A percentile compares a stretch with the other conserved stretches of the same genome.
Evolutionary conservation across 257 asterid genomes (phyloP).

Genomic region (Jacaranda copaia): DNA sequence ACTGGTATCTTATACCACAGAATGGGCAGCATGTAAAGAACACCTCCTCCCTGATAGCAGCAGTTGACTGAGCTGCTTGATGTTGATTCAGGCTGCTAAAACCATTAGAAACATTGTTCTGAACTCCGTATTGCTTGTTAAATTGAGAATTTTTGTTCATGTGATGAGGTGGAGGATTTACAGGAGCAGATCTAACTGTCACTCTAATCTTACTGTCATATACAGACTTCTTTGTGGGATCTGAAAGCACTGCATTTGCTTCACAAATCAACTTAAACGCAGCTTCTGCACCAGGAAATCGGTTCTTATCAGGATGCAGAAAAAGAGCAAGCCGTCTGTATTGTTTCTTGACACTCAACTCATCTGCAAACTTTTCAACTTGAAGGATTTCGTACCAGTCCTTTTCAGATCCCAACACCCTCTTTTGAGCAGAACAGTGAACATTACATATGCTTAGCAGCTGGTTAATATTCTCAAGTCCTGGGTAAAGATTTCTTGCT

Average conservation of each 20-base stretch:
- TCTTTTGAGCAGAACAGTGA: slow-evolving; percentile 68
- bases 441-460: slow-evolving; percentile 76
- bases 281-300: slow-evolving; percentile 89
- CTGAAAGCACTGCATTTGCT: slow-evolving; percentile 78
- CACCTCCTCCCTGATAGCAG: slow-evolving; percentile 39
- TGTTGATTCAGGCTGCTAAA: slow-evolving; percentile 47
- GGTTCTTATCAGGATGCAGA: slow-evolving; percentile 93
- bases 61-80: slow-evolving; percentile 45
- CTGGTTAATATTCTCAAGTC: slow-evolving; percentile 76
- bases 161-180: slow-evolving; percentile 55
- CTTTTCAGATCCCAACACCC: slow-evolving; percentile 60
- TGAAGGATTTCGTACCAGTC: slow-evolving; percentile 86
- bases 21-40: slow-evolving; percentile 73
- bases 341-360: slow-evolving; percentile 64
- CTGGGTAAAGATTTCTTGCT: slow-evolving; percentile 77
- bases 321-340: slow-evolving; percentile 78
- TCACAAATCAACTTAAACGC: slow-evolving; percentile 87
- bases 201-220: slow-evolving; percentile 58
- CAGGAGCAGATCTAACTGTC: slow-evolving; percentile 43
- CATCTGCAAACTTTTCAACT: slow-evolving; percentile 68
- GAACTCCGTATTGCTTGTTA: slow-evolving; percentile 45
- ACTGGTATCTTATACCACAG: slow-evolving; percentile 57
- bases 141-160: slow-evolving; percentile 42
- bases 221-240: slow-evolving; percentile 55
- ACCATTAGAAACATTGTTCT: slow-evolving; percentile 47